These are phyloP conservation scores for Decorospora gaudefroyi DNA, from an alignment of 2,329 filamentous ascomycete genomes.

Conservation along the genomic window DNA sequence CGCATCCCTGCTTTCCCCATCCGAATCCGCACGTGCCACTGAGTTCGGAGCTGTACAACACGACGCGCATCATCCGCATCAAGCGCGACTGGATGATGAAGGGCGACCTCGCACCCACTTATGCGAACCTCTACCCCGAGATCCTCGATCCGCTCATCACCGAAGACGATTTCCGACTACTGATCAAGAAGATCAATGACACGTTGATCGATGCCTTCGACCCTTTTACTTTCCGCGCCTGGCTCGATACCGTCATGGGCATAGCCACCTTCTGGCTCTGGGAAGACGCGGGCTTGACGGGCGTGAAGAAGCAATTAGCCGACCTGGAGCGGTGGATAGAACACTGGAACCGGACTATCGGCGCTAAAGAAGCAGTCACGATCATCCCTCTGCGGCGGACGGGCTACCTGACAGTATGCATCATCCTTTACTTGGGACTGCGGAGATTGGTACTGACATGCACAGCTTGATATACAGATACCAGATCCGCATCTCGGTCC, in stretches of 20 bases:
- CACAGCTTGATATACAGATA: conserved; percentile 77
- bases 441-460: neutral
- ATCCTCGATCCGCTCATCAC: conserved; percentile 85
- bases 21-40: conserved; percentile 87
- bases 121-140: conserved; percentile 94
- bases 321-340: conserved; percentile 81
- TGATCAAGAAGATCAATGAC: conserved; percentile 81
- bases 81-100: conserved; percentile 87
- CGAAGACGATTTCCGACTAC: conserved; percentile 81
- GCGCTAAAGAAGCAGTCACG: conserved; percentile 66
- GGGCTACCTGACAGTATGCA: conserved; percentile 79
- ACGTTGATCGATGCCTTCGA: conserved; percentile 77
- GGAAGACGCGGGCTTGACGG: conserved; percentile 84
- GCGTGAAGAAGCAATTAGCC: conserved; percentile 71
- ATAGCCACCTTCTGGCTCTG: conserved; percentile 89
- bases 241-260: conserved; percentile 78
- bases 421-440: neutral
- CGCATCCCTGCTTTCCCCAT: conserved; percentile 93
- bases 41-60: conserved; percentile 71
- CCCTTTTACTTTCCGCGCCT: conserved; percentile 75
- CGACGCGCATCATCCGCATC: conserved; percentile 88
- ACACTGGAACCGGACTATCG: conserved; percentile 75
- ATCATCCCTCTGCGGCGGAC: conserved; percentile 80
- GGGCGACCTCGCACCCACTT: conserved; percentile 89
- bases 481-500: conserved; percentile 70